These are phyloP conservation scores for Microthlaspi erraticum DNA, from an alignment of 345 rosid species.

Conservation along the genomic window DNA sequence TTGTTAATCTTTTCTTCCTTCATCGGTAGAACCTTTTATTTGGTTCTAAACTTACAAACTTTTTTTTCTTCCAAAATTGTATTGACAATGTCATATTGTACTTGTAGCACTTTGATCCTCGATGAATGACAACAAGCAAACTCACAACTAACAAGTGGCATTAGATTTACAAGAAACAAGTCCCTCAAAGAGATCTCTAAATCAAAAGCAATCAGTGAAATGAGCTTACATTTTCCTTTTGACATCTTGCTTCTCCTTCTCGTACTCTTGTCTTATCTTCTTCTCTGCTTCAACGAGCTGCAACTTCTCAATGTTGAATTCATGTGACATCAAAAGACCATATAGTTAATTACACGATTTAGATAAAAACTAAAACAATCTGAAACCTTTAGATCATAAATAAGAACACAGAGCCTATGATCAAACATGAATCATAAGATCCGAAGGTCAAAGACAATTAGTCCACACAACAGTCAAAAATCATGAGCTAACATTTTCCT, in stretches of 20 bases:
- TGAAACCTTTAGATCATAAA: background rate
- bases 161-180: background rate
- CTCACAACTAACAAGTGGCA: background rate
- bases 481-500: no score
- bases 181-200: background rate
- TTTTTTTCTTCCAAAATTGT: conserved; percentile 79
- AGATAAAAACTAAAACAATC: conserved; percentile 10
- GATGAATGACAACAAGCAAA: conserved; percentile 54
- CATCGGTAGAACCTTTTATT: no score
- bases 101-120: conserved; percentile 94
- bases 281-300: conserved; percentile 96
- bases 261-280: conserved; percentile 96
- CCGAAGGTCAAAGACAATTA: background rate
- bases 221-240: conserved; percentile 91
- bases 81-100: conserved; percentile 93
- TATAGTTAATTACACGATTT: background rate
- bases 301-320: conserved; percentile 97
- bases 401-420: background rate
- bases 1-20: no score
- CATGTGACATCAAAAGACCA: conserved; percentile 49
- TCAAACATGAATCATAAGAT: conserved; percentile 18
- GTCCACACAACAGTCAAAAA: conserved; percentile 1
- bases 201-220: conserved; percentile 5
- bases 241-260: conserved; percentile 94
- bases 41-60: no score